phyloP scores from a whole-genome alignment of 1,139 yeast species.

The Kodamaea anthophila region DNA sequence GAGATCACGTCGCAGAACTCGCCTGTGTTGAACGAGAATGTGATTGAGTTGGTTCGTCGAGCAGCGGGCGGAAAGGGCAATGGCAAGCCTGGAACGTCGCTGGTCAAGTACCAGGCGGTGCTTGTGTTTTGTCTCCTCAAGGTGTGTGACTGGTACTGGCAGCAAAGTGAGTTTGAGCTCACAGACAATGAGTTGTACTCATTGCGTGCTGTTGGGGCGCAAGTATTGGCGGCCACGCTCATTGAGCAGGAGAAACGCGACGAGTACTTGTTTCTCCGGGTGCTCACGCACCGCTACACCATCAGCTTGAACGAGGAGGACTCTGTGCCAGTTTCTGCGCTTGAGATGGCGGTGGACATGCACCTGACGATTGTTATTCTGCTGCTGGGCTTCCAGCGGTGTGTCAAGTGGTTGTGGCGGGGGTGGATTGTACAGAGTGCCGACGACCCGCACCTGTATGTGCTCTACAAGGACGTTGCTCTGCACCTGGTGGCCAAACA shows the following conservation, averaged over 20 bases:
- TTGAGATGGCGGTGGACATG: conserved; percentile 82
- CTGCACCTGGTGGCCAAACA: conserved; percentile 56
- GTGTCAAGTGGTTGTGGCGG: conserved; percentile 87
- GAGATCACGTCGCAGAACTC: conserved; percentile 55
- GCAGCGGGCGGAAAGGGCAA: conserved; percentile 82
- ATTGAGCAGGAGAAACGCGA: conserved; percentile 56
- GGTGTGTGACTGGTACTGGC: conserved; percentile 76
- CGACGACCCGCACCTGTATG: conserved; percentile 64
- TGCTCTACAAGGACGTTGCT: conserved; percentile 54
- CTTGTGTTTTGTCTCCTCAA: conserved; percentile 64
- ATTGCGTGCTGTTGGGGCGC: conserved; percentile 63
- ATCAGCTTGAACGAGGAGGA: conserved; percentile 61
- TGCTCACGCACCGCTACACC: conserved; percentile 72
- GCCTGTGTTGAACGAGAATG: conserved; percentile 53
- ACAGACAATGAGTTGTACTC: conserved; percentile 61
- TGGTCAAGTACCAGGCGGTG: conserved; percentile 60
- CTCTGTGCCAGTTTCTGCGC: conserved; percentile 58
- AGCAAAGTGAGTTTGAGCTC: conserved; percentile 53
- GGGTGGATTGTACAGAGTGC: conserved; percentile 86
- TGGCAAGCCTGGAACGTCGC: conserved; percentile 50
- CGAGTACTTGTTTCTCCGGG: conserved; percentile 64
- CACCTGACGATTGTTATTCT: conserved; percentile 75
- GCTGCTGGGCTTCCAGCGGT: conserved; percentile 76
- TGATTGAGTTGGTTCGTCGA: conserved; percentile 51
- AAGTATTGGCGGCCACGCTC: conserved; percentile 60